Conservation (phyloP, 2,329 filamentous ascomycete genomes). For the Colletotrichum destructivum region DNA sequence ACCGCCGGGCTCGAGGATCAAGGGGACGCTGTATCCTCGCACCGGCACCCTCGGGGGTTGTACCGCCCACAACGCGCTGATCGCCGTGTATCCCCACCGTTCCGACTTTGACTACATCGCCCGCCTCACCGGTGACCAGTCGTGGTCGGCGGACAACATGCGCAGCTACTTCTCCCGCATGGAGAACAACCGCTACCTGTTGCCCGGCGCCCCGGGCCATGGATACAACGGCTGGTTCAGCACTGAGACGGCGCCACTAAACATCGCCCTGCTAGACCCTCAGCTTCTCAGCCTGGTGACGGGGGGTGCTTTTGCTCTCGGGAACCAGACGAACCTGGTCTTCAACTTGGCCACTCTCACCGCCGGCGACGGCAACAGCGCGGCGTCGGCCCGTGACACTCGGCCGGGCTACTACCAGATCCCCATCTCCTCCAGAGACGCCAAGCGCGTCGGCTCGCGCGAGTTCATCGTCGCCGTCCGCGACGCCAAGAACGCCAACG, state of each 20-base stretch:
- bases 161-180: slow-evolving; percentile 67
- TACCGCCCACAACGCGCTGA: slow-evolving; percentile 69
- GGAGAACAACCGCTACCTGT: slow-evolving; percentile 68
- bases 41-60: slow-evolving; percentile 71
- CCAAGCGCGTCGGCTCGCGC: slow-evolving; percentile 67
- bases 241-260: slow-evolving; percentile 65
- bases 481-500: slow-evolving; percentile 64
- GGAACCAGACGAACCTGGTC: slow-evolving; percentile 49
- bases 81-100: slow-evolving; percentile 66
- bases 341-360: slow-evolving; percentile 55
- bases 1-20: slow-evolving; percentile 64
- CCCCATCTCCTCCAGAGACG: slow-evolving; percentile 67
- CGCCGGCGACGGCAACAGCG: slow-evolving; percentile 66
- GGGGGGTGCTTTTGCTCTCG: slow-evolving; percentile 66
- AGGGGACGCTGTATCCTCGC: slow-evolving; percentile 72
- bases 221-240: slow-evolving; percentile 68
- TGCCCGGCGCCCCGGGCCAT: slow-evolving; percentile 61
- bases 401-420: slow-evolving; percentile 69
- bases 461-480: slow-evolving; percentile 68
- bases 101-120: slow-evolving; percentile 69
- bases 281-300: slow-evolving; percentile 67
- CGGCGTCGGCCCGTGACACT: slow-evolving; percentile 60
- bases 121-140: slow-evolving; percentile 67
- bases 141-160: slow-evolving; percentile 72
- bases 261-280: slow-evolving; percentile 65